These are phyloP conservation scores for Cocos nucifera DNA, from an alignment of 176 grass and related monocot genomes.

Conservation along the genomic window DNA sequence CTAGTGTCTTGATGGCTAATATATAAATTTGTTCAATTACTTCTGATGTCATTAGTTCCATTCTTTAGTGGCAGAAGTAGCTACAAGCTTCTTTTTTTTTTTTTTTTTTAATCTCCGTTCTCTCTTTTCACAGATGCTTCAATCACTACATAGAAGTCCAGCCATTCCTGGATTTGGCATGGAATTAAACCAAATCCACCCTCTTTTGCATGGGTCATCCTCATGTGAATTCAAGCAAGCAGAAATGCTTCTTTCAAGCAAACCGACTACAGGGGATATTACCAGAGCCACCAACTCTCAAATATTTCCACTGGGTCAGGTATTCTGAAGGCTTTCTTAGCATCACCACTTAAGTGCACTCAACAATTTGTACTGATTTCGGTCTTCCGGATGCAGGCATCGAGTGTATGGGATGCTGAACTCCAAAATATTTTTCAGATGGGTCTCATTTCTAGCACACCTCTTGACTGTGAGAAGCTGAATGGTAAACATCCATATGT, in stretches of 20 bases:
- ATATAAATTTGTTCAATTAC: not conserved
- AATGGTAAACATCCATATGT: conserved; percentile 9
- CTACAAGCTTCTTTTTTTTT: not conserved
- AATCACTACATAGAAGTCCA: conserved; percentile 23
- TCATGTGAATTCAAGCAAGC: conserved; percentile 38
- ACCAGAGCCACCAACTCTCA: conserved; percentile 2
- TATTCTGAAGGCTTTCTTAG: conserved; percentile 28
- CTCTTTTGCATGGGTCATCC: conserved; percentile 31
- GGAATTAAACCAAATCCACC: conserved; percentile 33
- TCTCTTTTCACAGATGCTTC: conserved; percentile 33
- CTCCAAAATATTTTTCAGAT: conserved; percentile 24
- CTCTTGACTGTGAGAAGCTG: conserved; percentile 23
- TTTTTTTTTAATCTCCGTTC: not conserved
- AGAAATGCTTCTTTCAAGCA: conserved; percentile 44
- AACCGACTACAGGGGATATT: conserved; percentile 22
- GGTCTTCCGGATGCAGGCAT: conserved; percentile 14
- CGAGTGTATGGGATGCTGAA: conserved; percentile 43
- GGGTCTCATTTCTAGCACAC: conserved; percentile 27
- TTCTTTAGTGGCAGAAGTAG: not conserved
- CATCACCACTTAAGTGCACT: not conserved
- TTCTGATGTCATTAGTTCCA: not conserved
- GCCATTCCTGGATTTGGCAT: conserved; percentile 21
- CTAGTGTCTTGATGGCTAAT: not conserved
- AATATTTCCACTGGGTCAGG: conserved; percentile 37
- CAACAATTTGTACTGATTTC: too few species aligned